phyloP scores from a whole-genome alignment of 2,329 filamentous ascomycete genomes.

The Trichophyton benhamiae region DNA sequence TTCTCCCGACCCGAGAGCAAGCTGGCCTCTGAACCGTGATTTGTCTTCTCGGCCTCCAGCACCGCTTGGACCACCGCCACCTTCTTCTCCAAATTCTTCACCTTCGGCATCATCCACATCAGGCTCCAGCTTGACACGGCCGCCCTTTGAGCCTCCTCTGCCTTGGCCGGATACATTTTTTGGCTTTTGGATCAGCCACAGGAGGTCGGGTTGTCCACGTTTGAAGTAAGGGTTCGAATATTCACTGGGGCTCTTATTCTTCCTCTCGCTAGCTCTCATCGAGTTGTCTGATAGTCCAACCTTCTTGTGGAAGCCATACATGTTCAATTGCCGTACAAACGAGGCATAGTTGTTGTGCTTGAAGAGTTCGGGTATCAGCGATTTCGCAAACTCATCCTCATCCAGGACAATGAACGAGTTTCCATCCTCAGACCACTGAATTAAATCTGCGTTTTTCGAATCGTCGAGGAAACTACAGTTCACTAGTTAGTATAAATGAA shows the following conservation, averaged over 20 bases:
- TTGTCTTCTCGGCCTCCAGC: slow-evolving; percentile 25
- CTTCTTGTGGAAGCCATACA: slow-evolving; percentile 56
- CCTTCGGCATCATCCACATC: slow-evolving; percentile 59
- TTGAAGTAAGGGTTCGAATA: slow-evolving; percentile 97
- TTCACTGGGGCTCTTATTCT: slow-evolving; percentile 95
- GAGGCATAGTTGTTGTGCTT: slow-evolving; percentile 72
- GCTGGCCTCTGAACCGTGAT: slow-evolving; percentile 26
- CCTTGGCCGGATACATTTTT: slow-evolving; percentile 55
- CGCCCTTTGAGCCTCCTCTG: slow-evolving; percentile 37
- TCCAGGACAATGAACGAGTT: slow-evolving; percentile 95
- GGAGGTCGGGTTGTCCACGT: slow-evolving; percentile 76
- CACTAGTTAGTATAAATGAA: slow-evolving; percentile 7
- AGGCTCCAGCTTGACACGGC: slow-evolving; percentile 42
- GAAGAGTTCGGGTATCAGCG: slow-evolving; percentile 61
- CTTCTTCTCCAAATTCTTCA: slow-evolving; percentile 39
- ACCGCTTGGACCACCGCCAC: slow-evolving; percentile 8
- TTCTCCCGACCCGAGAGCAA: slow-evolving; percentile 29
- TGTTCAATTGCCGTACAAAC: slow-evolving; percentile 59
- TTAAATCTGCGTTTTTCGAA: slow-evolving; percentile 82
- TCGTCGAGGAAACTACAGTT: slow-evolving; percentile 73
- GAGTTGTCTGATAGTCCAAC: slow-evolving; percentile 91
- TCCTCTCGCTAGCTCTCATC: slow-evolving; percentile 91
- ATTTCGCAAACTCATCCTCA: slow-evolving; percentile 76
- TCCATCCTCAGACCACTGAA: slow-evolving; percentile 92
- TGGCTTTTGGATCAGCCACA: slow-evolving; percentile 95